Percentiles rank a stretch among this genome's conserved stretches.
Conservation (phyloP, 257 asterid genomes). For the Knoxia roxburghii region DNA sequence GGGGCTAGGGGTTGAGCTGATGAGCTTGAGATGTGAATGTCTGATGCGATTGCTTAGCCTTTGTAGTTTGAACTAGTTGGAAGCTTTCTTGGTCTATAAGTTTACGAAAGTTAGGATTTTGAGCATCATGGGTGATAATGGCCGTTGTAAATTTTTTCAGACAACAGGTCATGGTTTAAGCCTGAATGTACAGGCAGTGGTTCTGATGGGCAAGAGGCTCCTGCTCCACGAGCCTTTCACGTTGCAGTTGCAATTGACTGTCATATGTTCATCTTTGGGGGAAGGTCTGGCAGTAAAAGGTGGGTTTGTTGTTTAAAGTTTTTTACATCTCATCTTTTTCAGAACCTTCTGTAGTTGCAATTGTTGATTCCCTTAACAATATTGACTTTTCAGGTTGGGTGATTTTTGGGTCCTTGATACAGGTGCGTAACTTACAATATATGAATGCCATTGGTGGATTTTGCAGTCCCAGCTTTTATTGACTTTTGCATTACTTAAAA, state of each 20-base stretch:
- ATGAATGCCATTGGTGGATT: background rate
- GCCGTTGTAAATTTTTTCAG: slow-evolving; percentile 38
- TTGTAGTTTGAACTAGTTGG: background rate
- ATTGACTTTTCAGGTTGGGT: slow-evolving; percentile 63
- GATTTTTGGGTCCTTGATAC: slow-evolving; percentile 99
- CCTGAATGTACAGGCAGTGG: slow-evolving; percentile 83
- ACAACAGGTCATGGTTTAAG: slow-evolving; percentile 81
- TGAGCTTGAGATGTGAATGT: background rate
- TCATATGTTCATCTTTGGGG: slow-evolving; percentile 94
- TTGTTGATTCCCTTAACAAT: slow-evolving; percentile 1
- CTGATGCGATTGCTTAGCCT: background rate
- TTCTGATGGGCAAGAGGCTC: slow-evolving; percentile 78
- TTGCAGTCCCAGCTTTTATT: background rate
- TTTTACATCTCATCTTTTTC: slow-evolving; percentile 9
- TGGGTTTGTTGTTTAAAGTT: slow-evolving; percentile 14
- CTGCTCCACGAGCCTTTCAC: slow-evolving; percentile 89
- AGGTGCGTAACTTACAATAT: slow-evolving; percentile 44
- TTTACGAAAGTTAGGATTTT: background rate
- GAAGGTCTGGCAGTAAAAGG: slow-evolving; percentile 89
- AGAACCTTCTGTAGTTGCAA: background rate
- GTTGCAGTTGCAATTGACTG: slow-evolving; percentile 83
- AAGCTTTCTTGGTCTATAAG: background rate
- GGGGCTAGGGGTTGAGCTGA: background rate
- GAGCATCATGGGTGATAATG: slow-evolving; percentile 7
- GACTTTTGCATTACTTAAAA: background rate